Evolutionary conservation across 129 eudicot species (phyloP).

Genomic region (Centaurea solstitialis): DNA sequence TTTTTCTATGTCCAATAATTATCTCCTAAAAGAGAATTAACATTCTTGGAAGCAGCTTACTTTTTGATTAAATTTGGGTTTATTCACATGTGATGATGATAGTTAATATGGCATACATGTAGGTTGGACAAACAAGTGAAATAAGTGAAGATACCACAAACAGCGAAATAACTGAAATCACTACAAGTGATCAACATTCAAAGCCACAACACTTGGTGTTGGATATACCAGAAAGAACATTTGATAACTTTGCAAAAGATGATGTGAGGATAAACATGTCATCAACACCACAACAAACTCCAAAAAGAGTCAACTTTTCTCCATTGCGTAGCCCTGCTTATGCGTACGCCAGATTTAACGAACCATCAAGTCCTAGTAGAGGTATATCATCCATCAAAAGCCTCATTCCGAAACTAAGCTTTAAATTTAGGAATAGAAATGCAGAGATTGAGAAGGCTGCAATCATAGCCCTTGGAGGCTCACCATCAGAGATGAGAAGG

Average conservation of each 20-base stretch:
- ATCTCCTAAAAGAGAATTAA: not conserved
- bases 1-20: not conserved
- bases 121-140: constrained; percentile 70
- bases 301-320: constrained; percentile 73
- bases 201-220: constrained; percentile 36
- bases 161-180: constrained; percentile 66
- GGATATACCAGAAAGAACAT: constrained; percentile 47
- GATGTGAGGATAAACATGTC: constrained; percentile 55
- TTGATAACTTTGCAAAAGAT: constrained; percentile 45
- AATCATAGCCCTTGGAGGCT: constrained; percentile 70
- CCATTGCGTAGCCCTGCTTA: constrained; percentile 65
- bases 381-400: constrained; percentile 61
- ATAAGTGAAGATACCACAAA: constrained; percentile 52
- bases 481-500: constrained; percentile 48
- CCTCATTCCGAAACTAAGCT: constrained; percentile 76
- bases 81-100: not conserved
- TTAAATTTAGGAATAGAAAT: constrained; percentile 61
- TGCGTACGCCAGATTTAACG: constrained; percentile 32
- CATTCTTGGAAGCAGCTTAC: not conserved
- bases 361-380: constrained; percentile 45
- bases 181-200: constrained; percentile 23
- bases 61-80: not conserved
- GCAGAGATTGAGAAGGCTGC: constrained; percentile 86
- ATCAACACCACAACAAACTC: constrained; percentile 61
- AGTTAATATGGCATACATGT: not conserved